Conservation (phyloP, 495 filamentous ascomycete genomes). For the Penicillium chermesinum region DNA sequence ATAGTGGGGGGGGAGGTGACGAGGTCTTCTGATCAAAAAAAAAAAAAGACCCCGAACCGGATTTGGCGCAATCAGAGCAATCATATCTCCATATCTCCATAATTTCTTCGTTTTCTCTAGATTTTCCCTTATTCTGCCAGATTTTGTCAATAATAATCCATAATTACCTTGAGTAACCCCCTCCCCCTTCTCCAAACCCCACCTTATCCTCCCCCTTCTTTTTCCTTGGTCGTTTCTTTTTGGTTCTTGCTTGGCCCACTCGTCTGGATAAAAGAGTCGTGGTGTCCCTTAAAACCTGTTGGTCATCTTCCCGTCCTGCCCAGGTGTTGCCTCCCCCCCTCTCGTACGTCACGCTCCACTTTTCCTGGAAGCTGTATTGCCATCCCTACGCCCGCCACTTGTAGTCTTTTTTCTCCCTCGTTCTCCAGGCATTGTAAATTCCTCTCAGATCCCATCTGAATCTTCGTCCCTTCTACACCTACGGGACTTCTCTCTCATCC, state of each 20-base stretch:
- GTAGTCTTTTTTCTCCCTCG: constrained; percentile 9
- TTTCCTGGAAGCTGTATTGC: constrained; percentile 17
- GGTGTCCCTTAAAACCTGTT: constrained; percentile 1
- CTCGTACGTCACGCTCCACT: constrained; percentile 33
- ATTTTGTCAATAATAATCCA: no score
- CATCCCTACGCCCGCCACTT: constrained; percentile 6
- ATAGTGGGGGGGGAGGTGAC: constrained; percentile 21
- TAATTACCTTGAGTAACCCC: no score
- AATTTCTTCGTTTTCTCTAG: not conserved
- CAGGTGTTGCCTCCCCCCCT: no score
- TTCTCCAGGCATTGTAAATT: constrained; percentile 8
- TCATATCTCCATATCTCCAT: not conserved
- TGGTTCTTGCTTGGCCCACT: constrained; percentile 11
- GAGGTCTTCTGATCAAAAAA: constrained; percentile 46
- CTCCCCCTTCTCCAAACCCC: constrained; percentile 9
- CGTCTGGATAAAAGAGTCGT: constrained; percentile 6
- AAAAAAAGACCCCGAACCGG: constrained; percentile 27
- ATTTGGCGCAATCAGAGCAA: no score
- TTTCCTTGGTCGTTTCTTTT: not conserved
- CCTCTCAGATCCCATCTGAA: constrained; percentile 1
- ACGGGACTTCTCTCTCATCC: constrained; percentile 4
- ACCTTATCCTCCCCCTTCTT: constrained; percentile 2
- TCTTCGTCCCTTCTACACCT: constrained; percentile 8
- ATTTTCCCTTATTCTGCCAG: not conserved
- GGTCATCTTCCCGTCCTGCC: no score